Evolutionary conservation across 2,329 filamentous ascomycete genomes (phyloP), one percentile per base, ranked within the genome.

Genomic region (Apiospora hydei): DNA sequence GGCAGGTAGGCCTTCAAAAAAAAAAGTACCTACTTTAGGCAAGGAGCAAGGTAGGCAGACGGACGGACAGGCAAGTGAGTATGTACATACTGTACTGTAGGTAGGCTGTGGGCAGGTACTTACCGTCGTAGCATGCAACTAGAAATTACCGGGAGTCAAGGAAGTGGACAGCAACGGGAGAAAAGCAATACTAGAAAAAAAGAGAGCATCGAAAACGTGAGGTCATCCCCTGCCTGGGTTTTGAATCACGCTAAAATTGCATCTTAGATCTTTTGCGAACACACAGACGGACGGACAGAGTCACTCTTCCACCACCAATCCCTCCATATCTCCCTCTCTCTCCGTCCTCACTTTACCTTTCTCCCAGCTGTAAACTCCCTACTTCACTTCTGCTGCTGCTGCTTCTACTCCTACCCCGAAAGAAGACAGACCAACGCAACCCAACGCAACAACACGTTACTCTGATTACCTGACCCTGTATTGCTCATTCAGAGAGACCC

Each of bases 221-320:
- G 57, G 57, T 69, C 67, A 69, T 49, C 67, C 67, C 41, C 67
- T 46, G 38, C 41, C 67, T 46, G 67, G 53, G 57, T 64, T 64
- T 64, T 64, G 57, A 64, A 64, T 64, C 57, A 64, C 57, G 57
- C 57, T 64, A 64, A 64, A 64, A 64, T 64, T 64, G 34, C 57
- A 64, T 64, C 57, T 64, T 64, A 64, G 57, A 64, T 64, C 57
- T 64, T 64, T 64, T 64, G 57, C 57, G 57, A 64, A 64, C 57
- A 64, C 57, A 64, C 57, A 64, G 57, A 64, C 57, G 4, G 53
- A 38, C 53, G 34, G 30, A 64, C 57, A 57, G 51, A 57, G 26
- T 34, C 14, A 57, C 51, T 21, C 57, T 41, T 34, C 34, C 57
- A 41, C 30, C 38, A 38, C 38, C 53, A 34, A 38, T 61, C 57